These are phyloP conservation scores for Erythrophleum fordii DNA, from an alignment of 306 rosid species.

Conservation along the genomic window DNA sequence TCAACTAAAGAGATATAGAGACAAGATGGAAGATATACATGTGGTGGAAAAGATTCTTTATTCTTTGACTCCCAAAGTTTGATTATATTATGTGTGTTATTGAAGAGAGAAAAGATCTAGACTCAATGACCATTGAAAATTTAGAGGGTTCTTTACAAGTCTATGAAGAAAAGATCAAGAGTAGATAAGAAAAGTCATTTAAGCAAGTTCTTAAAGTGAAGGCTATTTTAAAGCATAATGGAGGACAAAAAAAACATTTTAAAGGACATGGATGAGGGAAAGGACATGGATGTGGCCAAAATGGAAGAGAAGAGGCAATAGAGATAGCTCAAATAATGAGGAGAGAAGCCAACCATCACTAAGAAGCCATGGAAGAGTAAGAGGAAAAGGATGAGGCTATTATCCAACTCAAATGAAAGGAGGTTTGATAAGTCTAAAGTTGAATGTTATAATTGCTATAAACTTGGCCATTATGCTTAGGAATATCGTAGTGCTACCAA, in stretches of 20 bases:
- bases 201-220: too few relatives aligned
- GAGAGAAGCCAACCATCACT: not conserved
- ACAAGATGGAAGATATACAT: not conserved
- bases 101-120: not conserved
- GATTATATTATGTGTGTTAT: not conserved
- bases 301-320: not conserved
- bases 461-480: too few relatives aligned
- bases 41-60: not conserved
- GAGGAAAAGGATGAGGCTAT: not conserved
- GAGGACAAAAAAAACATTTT: too few relatives aligned
- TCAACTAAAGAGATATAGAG: not conserved
- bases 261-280: not conserved
- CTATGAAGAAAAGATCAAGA: too few relatives aligned
- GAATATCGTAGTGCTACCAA: too few relatives aligned
- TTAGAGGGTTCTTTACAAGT: too few relatives aligned
- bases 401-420: too few relatives aligned
- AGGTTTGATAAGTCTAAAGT: too few relatives aligned
- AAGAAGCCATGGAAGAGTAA: not conserved
- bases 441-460: too few relatives aligned
- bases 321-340: not conserved
- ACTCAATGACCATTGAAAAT: not conserved
- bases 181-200: too few relatives aligned
- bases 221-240: too few relatives aligned
- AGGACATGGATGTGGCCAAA: not conserved
- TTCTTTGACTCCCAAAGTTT: not conserved